Evolutionary conservation across 495 filamentous ascomycete genomes (phyloP), one percentile per base, ranked within the genome.

Genomic region (Daldinia caldariorum): DNA sequence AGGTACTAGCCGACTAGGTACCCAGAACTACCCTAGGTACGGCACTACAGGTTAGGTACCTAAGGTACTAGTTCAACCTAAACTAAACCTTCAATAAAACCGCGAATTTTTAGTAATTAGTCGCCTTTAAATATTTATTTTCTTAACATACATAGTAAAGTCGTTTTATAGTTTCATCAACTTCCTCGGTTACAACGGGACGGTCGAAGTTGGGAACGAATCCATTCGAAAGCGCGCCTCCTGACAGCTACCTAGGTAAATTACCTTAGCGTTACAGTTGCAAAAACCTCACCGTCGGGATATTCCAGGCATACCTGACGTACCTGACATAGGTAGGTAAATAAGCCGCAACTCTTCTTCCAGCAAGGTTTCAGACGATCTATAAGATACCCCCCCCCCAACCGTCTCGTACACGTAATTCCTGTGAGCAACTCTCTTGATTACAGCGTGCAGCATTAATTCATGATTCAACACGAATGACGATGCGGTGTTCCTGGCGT

Each of bases 271-370:
- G 67, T 65, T 70, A 14, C 67, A 65, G 41, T 57, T 57, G 29
- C 61, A 49, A 32, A 49, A 32, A 60, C 18, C 56, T 49, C 31
- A 63, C 45, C 31, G 41, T 56, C 39, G 6, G 43, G 20, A 35
- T 35, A 35, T 35, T 35, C 2, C 34, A 35, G 34, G 34, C 34
- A 41, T 9, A 18, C n/a, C n/a, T n/a, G 35, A 6, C 49, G 3
- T 26, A 62, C 14, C 32, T 34, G 7, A 47, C 14, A 45, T 45
- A 47, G 7, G 2, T 8, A 18, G 31, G 50, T 14, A 35, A 64
- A 68, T 67, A 68, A 67, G 69, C 64, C 64, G 56, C 69, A 68
- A 41, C 49, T 56, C n/a, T 67, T 72, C 34, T 61, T 50, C 14
- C 6, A 51, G 63, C 2, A 56, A 61, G 54, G 55, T 64, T 64